These are phyloP conservation scores for Rachicladosporium sp. DNA, from an alignment of 2,329 filamentous ascomycete species.

Conservation along the genomic window DNA sequence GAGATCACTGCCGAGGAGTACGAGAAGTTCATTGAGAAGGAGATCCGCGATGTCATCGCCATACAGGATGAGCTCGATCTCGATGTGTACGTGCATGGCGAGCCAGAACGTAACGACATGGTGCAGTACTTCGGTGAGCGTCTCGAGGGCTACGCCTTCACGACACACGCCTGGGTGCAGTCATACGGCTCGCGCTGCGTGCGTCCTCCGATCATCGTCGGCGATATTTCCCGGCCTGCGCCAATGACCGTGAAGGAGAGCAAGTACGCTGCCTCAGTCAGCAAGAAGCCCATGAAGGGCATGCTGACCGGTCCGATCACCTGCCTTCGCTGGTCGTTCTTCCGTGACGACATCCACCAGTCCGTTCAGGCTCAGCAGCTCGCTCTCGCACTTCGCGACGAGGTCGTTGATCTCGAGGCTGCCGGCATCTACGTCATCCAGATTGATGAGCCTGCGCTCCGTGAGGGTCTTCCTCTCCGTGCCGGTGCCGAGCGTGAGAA, in stretches of 20 bases:
- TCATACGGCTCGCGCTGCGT: conserved; percentile 97
- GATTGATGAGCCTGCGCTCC: conserved; percentile 96
- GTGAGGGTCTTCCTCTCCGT: conserved; percentile 97
- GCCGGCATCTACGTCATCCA: conserved; percentile 97
- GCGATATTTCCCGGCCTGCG: conserved; percentile 91
- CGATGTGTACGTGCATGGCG: conserved; percentile 94
- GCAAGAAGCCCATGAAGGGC: conserved; percentile 99
- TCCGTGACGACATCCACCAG: conserved; percentile 98
- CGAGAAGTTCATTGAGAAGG: conserved; percentile 98
- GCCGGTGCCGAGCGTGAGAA: conserved; percentile 86
- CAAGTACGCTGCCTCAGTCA: conserved; percentile 92
- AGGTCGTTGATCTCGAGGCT: conserved; percentile 95
- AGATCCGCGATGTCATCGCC: conserved; percentile 89
- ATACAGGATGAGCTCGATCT: conserved; percentile 97
- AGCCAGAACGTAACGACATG: conserved; percentile 99
- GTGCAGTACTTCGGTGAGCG: conserved; percentile 99
- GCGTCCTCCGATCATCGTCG: conserved; percentile 93
- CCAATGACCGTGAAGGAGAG: conserved; percentile 99
- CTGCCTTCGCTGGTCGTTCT: conserved; percentile 98
- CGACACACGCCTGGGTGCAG: conserved; percentile 98
- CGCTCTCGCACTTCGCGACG: conserved; percentile 92
- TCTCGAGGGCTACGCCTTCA: conserved; percentile 94
- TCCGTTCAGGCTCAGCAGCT: conserved; percentile 98
- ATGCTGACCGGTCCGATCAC: conserved; percentile 99
- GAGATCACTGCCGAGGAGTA: conserved; percentile 88